Conservation (phyloP, 2,329 filamentous ascomycete genomes). For the Talaromyces rugulosus region DNA sequence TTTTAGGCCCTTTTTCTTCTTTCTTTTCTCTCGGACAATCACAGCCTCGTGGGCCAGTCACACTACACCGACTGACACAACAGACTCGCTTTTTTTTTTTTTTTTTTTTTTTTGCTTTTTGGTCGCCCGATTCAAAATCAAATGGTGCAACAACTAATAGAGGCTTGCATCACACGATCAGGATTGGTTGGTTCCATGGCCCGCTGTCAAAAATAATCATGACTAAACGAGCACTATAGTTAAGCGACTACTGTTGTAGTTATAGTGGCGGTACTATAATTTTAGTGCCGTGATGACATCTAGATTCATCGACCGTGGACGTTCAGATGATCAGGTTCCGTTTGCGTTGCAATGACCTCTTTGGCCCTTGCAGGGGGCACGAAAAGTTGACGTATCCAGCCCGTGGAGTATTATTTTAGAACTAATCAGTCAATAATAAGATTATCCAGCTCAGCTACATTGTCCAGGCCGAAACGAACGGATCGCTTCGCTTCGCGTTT, state of each 20-base stretch:
- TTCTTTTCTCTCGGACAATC: background rate
- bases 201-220: background rate
- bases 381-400: background rate
- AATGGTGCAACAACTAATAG: background rate
- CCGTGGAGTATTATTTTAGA: background rate
- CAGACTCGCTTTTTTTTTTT: background rate
- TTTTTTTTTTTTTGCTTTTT: background rate
- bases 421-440: background rate
- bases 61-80: background rate
- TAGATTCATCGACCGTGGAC: background rate
- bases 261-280: background rate
- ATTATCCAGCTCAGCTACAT: background rate
- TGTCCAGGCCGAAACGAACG: background rate
- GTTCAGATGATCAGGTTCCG: background rate
- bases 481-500: background rate
- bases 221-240: background rate
- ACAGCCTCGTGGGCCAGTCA: background rate
- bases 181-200: background rate
- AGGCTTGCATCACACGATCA: background rate
- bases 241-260: background rate
- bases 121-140: background rate
- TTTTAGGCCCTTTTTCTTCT: background rate
- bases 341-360: background rate
- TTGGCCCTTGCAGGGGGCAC: background rate
- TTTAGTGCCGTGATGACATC: background rate